A percentile compares a stretch with the other conserved stretches of the same genome.
These are phyloP conservation scores for Termitomyces sp. DNA, from an alignment of 1,284 basidiomycete genomes.

Conservation along the genomic window DNA sequence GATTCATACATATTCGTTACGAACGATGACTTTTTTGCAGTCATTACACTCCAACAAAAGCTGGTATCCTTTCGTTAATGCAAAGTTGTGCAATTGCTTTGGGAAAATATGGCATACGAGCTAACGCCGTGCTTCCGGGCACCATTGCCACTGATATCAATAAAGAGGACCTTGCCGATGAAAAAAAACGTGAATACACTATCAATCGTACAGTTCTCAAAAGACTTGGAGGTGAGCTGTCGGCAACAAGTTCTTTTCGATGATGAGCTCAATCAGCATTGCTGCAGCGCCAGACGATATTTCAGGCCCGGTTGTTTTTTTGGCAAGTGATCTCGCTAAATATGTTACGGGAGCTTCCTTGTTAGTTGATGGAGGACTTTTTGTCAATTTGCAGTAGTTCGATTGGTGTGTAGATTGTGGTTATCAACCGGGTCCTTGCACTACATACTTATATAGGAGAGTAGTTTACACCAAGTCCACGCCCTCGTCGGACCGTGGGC, in stretches of 20 bases:
- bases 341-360: constrained; percentile 71
- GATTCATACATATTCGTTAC: neutral
- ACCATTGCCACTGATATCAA: constrained; percentile 81
- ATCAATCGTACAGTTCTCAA: constrained; percentile 63
- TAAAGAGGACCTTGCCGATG: constrained; percentile 66
- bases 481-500: constrained; percentile 7
- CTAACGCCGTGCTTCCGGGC: constrained; percentile 63
- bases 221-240: constrained; percentile 54
- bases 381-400: constrained; percentile 71
- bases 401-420: neutral
- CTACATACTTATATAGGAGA: neutral
- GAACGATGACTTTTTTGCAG: constrained; percentile 23
- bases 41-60: constrained; percentile 82
- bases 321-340: constrained; percentile 69
- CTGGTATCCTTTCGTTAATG: constrained; percentile 77
- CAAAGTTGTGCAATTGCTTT: constrained; percentile 78
- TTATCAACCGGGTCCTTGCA: neutral
- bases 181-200: constrained; percentile 60
- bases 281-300: constrained; percentile 62
- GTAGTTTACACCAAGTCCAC: constrained; percentile 25
- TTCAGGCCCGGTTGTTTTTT: constrained; percentile 73
- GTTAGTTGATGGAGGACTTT: constrained; percentile 74
- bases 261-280: constrained; percentile 1
- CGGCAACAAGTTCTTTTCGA: neutral
- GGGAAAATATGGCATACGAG: constrained; percentile 72